These are phyloP conservation scores for Fusarium sp. DNA, from an alignment of 2,329 filamentous ascomycete genomes.

Conservation along the genomic window DNA sequence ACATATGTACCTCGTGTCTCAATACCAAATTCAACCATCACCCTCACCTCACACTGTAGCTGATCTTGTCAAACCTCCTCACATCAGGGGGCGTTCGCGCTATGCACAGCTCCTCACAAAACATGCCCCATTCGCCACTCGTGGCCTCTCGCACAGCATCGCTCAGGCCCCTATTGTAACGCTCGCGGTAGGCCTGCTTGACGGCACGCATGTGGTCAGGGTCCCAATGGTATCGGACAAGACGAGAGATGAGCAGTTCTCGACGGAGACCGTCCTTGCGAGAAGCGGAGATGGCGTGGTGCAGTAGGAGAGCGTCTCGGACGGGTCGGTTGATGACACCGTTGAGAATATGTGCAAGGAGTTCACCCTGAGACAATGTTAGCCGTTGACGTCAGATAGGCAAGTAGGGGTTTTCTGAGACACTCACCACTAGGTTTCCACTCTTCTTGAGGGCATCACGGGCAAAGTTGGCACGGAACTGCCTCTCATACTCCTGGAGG, in stretches of 20 bases:
- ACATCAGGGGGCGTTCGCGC: constrained; percentile 67
- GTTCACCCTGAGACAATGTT: constrained; percentile 74
- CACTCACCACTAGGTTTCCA: constrained; percentile 86
- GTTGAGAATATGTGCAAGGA: constrained; percentile 93
- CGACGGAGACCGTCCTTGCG: constrained; percentile 75
- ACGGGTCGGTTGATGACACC: constrained; percentile 95
- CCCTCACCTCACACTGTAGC: constrained; percentile 24
- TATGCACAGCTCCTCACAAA: constrained; percentile 75
- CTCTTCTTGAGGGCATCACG: constrained; percentile 87
- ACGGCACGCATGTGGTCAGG: constrained; percentile 78
- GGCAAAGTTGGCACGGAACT: constrained; percentile 82
- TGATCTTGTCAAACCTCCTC: constrained; percentile 57
- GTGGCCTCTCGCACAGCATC: constrained; percentile 81
- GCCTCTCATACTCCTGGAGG: constrained; percentile 75
- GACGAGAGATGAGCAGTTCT: constrained; percentile 84
- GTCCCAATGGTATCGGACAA: constrained; percentile 95
- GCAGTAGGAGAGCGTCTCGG: constrained; percentile 86
- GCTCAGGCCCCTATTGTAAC: constrained; percentile 77
- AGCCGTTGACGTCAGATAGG: neutral
- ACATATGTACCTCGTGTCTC: constrained; percentile 9
- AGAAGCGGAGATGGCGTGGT: constrained; percentile 84
- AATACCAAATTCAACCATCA: constrained; percentile 8
- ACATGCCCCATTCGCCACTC: constrained; percentile 76
- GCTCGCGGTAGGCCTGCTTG: constrained; percentile 78
- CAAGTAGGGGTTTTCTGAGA: neutral